Base-by-base conservation (phyloP, 148 eudicot species). In the Tetragonia tetragonoides region DNA sequence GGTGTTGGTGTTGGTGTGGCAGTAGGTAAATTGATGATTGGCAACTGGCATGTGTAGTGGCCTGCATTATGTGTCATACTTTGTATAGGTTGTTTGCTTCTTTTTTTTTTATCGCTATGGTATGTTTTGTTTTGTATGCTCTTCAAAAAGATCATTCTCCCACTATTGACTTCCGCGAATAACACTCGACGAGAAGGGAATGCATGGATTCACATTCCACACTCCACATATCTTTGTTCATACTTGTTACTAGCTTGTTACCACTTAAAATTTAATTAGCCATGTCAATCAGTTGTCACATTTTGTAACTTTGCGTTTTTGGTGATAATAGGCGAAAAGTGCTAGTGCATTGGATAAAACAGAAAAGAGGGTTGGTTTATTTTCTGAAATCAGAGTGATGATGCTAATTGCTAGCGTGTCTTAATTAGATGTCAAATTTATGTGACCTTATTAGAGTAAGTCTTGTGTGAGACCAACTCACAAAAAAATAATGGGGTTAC, bases 1-100 rank as follows among this genome's bases (percentile, higher is more conserved):
- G 79, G 76, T 75, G 66, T 76, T 60, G 79, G 69, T 71, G 76
- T 44, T 51, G 72, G 24, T 68, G 63, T 74, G 80, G 76, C 73
- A 56, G 34, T 42, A 64, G 60, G 40, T 81, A 67, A 67, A 77
- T 72, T 77, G 76, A 72, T 77, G 56, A 81, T 77, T 72, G 72
- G 44, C 73, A 53, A 76, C 72, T 72, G 72, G 44, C 73, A 53
- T 71, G 20, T 10, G 4, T 71, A 81, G 84, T 81, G 84, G 73
- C 65, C 21, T 54, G 64, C 80, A 71, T 42, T 61, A 41, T 76
- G 80, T 41, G 15, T 15, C 59, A 3, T 54, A 28, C 59, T 54
- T 54, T 10, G 59, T 54, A 54, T 7, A 54, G 34, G 34, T 0
- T 28, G 11, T 39, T 66, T 16, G 1, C n/a, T 66, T n/a, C n/a